Evolutionary conservation across 192 early-diverging fungal genomes (phyloP).

Genomic region (Entophlyctis luteolus): DNA sequence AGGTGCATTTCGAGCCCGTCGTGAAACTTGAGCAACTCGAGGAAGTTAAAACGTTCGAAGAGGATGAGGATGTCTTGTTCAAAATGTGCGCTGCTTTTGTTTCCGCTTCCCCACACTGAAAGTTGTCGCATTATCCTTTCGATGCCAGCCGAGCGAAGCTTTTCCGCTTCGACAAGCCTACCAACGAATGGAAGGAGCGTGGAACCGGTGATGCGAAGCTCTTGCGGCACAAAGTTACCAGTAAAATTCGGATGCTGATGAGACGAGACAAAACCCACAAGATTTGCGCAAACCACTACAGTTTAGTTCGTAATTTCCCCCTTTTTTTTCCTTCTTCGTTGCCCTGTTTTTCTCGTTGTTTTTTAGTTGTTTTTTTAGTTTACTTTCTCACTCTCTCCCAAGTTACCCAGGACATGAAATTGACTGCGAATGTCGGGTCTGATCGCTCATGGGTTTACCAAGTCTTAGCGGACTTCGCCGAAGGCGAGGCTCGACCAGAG

Average conservation of each 20-base stretch:
- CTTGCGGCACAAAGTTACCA: conserved; percentile 83
- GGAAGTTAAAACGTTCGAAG: conserved; percentile 91
- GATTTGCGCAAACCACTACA: conserved; percentile 97
- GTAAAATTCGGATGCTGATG: conserved; percentile 96
- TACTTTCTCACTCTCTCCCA: neutral
- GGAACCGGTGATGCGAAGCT: conserved; percentile 97
- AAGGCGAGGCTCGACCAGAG: conserved; percentile 79
- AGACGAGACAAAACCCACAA: conserved; percentile 97
- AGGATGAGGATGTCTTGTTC: conserved; percentile 89
- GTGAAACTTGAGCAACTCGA: conserved; percentile 86
- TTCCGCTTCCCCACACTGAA: conserved; percentile 9
- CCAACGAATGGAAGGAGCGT: conserved; percentile 98
- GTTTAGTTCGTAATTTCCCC: conserved; percentile 32
- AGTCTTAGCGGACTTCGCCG: conserved; percentile 82
- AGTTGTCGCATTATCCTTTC: conserved; percentile 11
- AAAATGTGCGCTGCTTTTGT: conserved; percentile 64
- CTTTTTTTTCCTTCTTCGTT: conserved; percentile 2
- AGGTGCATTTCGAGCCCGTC: conserved; percentile 95
- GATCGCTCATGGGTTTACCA: conserved; percentile 99
- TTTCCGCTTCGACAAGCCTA: conserved; percentile 90
- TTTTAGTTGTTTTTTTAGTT: neutral
- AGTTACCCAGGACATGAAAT: conserved; percentile 80
- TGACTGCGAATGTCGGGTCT: conserved; percentile 92
- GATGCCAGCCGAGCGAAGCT: conserved; percentile 84
- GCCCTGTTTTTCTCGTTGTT: neutral